Evolutionary conservation across 2,329 filamentous ascomycete species (phyloP).

Genomic region (Aspergillus brasiliensis): DNA sequence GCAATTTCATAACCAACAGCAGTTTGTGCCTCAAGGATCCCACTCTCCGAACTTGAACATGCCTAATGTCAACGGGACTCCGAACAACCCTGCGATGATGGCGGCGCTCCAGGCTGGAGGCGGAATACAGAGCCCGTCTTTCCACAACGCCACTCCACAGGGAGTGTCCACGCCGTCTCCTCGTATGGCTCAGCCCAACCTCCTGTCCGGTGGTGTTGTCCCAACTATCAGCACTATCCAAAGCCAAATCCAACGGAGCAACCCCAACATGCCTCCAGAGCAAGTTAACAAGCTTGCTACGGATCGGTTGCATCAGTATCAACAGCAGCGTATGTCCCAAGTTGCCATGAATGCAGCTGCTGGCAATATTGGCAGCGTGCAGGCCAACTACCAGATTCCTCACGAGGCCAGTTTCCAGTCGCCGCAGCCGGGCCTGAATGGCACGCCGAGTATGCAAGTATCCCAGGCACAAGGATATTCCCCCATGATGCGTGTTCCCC

Average conservation of each 20-base stretch:
- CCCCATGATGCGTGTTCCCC: slow-evolving; percentile 56
- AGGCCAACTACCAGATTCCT: slow-evolving; percentile 43
- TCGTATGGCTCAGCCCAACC: slow-evolving; percentile 51
- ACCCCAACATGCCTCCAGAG: slow-evolving; percentile 56
- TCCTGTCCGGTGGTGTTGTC: slow-evolving; percentile 56
- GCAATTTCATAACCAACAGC: slow-evolving; percentile 43
- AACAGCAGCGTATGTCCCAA: slow-evolving; percentile 53
- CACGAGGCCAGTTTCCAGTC: slow-evolving; percentile 42
- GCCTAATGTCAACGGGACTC: slow-evolving; percentile 40
- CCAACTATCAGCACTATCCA: slow-evolving; percentile 58
- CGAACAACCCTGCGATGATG: slow-evolving; percentile 49
- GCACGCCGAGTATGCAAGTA: slow-evolving; percentile 44
- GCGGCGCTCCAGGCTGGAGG: slow-evolving; percentile 47
- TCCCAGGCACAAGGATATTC: slow-evolving; percentile 55
- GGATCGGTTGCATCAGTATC: slow-evolving; percentile 52
- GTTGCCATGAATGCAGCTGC: slow-evolving; percentile 56
- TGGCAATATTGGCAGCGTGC: slow-evolving; percentile 47
- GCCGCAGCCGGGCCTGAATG: slow-evolving; percentile 38
- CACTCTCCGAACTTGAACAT: slow-evolving; percentile 51
- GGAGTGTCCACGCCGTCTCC: slow-evolving; percentile 50
- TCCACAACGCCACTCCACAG: slow-evolving; percentile 41
- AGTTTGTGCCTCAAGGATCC: slow-evolving; percentile 43
- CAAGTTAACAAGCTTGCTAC: slow-evolving; percentile 57
- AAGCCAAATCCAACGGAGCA: slow-evolving; percentile 54
- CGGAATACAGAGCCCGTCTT: slow-evolving; percentile 48